A percentile compares a stretch with the other conserved stretches of the same genome.
Conservation (phyloP, 306 rosid species). For the Begonia masoniana region DNA sequence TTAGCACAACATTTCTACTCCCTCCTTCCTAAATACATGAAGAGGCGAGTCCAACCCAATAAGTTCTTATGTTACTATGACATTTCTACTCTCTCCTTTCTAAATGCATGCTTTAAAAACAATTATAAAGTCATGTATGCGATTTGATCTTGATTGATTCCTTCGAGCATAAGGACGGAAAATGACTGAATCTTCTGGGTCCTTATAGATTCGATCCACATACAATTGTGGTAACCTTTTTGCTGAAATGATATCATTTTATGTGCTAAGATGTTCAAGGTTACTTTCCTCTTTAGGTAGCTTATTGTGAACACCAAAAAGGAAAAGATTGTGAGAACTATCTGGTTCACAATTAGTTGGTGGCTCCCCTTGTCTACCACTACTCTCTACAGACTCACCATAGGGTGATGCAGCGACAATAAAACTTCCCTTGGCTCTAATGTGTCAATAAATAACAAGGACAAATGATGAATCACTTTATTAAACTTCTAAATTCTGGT, state of each 20-base stretch:
- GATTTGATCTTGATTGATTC: constrained; percentile 78
- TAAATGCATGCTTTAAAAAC: too few relatives aligned
- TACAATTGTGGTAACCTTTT: constrained; percentile 84
- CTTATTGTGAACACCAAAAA: constrained; percentile 67
- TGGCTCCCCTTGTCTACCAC: constrained; percentile 67
- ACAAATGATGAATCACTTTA: constrained; percentile 3
- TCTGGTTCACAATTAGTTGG: constrained; percentile 72
- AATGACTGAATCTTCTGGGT: constrained; percentile 82
- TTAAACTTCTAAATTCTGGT: too few relatives aligned
- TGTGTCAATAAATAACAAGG: constrained; percentile 38
- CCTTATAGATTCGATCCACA: constrained; percentile 71
- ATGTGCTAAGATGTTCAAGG: constrained; percentile 42
- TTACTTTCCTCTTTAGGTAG: constrained; percentile 52
- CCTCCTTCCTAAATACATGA: too few relatives aligned
- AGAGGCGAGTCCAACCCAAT: too few relatives aligned
- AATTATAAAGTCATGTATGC: too few relatives aligned
- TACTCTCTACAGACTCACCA: constrained; percentile 94
- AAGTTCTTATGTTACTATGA: too few relatives aligned
- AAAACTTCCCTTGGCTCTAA: constrained; percentile 75
- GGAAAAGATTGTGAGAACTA: constrained; percentile 85
- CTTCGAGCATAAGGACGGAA: constrained; percentile 93
- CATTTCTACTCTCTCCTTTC: too few relatives aligned
- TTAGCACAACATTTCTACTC: too few relatives aligned
- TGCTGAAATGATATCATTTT: constrained; percentile 46
- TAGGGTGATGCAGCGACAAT: constrained; percentile 92